A percentile compares a stretch with the other conserved stretches of the same genome.
Evolutionary conservation across 2,329 filamentous ascomycete genomes (phyloP).

Genomic region (Fusarium sp.): DNA sequence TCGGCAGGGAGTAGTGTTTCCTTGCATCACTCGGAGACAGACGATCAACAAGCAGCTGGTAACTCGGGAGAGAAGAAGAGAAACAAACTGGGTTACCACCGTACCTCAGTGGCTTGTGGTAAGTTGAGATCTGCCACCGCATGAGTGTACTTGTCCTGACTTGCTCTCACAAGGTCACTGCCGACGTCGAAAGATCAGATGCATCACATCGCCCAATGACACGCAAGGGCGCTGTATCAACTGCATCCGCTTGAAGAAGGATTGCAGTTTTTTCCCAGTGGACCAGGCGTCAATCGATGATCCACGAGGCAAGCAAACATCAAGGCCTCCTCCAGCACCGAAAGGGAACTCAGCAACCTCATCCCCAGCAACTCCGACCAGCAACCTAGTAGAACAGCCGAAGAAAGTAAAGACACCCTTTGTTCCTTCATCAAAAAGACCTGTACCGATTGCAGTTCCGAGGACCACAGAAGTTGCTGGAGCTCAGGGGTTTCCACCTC

Average conservation of each 20-base stretch:
- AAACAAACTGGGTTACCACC: constrained; percentile 95
- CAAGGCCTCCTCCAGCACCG: constrained; percentile 55
- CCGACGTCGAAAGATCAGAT: constrained; percentile 92
- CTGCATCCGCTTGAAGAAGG: constrained; percentile 93
- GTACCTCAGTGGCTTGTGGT: constrained; percentile 96
- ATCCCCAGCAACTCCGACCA: constrained; percentile 61
- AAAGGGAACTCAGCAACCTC: constrained; percentile 61
- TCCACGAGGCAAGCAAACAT: constrained; percentile 57
- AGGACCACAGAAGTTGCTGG: constrained; percentile 56
- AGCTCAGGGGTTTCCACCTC: constrained; percentile 54
- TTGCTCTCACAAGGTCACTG: constrained; percentile 76
- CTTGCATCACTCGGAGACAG: constrained; percentile 54
- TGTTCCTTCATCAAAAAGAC: constrained; percentile 59
- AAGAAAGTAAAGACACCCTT: constrained; percentile 55
- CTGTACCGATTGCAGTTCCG: constrained; percentile 59
- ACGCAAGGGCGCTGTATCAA: constrained; percentile 84
- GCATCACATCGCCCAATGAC: constrained; percentile 81
- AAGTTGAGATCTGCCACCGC: constrained; percentile 60
- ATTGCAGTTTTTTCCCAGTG: constrained; percentile 92
- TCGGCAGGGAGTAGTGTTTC: constrained; percentile 63
- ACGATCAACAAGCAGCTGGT: constrained; percentile 47
- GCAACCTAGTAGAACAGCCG: constrained; percentile 58
- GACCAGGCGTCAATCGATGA: constrained; percentile 75
- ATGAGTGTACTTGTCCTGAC: constrained; percentile 6
- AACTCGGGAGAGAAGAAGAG: constrained; percentile 69